Conservation (phyloP, 176 grass and related monocot genomes). For the Coix lacrymajobi region DNA sequence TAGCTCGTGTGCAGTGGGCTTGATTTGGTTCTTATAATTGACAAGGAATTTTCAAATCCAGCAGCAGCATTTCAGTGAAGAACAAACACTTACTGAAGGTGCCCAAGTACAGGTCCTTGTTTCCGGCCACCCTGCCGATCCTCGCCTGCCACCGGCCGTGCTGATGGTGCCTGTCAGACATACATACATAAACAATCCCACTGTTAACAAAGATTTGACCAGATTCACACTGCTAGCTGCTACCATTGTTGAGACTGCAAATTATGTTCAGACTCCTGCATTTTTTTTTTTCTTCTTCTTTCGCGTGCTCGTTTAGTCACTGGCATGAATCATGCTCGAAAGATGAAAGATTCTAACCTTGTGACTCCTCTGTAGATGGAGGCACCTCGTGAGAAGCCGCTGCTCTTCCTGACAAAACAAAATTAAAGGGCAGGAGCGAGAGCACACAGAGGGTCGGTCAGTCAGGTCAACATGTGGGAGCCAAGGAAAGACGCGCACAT, state of each 20-base stretch:
- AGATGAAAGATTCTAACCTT: conserved; percentile 41
- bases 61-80: conserved; percentile 1
- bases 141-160: conserved; percentile 94
- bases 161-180: conserved; percentile 67
- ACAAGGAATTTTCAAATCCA: neutral
- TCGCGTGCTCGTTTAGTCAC: neutral
- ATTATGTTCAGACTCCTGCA: conserved; percentile 5
- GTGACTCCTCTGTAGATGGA: conserved; percentile 98
- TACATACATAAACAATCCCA: neutral
- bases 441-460: neutral
- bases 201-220: conserved; percentile 5
- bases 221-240: neutral
- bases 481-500: neutral
- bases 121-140: conserved; percentile 93
- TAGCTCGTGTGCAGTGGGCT: neutral
- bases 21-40: neutral
- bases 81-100: conserved; percentile 82
- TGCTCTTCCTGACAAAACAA: conserved; percentile 80
- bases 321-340: neutral
- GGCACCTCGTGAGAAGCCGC: conserved; percentile 94
- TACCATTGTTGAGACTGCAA: neutral
- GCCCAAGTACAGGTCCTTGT: conserved; percentile 95
- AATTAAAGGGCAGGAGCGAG: conserved; percentile 1
- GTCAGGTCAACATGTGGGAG: conserved; percentile 25
- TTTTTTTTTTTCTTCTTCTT: neutral